Percentiles rank a stretch among this genome's conserved stretches.
Evolutionary conservation across 306 rosid genomes (phyloP).

Genomic region (Herpetospermum pedunculosum): DNA sequence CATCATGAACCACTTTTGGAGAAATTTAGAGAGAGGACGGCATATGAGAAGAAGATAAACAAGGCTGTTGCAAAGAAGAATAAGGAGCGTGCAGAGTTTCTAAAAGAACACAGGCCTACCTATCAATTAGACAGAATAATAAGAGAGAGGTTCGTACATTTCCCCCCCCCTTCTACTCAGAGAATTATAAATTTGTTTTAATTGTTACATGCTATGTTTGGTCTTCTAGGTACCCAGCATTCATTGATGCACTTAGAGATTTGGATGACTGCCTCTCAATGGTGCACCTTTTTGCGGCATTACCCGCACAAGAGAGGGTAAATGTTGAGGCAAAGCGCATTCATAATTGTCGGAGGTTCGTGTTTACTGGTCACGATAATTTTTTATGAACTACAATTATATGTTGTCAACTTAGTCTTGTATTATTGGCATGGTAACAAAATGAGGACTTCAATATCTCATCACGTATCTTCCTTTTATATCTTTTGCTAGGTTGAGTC

Average conservation of each 20-base stretch:
- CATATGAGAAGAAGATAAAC: slow-evolving; percentile 64
- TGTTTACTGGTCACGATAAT: background rate
- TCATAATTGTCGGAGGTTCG: slow-evolving; percentile 69
- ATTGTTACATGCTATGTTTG: no score
- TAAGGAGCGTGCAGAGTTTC: slow-evolving; percentile 45
- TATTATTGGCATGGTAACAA: background rate
- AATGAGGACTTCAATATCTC: no score
- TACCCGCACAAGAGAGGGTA: no score
- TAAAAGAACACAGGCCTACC: slow-evolving; percentile 40
- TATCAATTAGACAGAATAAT: slow-evolving; percentile 57
- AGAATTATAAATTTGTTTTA: background rate
- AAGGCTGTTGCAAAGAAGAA: slow-evolving; percentile 85
- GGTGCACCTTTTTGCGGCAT: no score
- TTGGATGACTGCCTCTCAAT: no score
- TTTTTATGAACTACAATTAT: background rate
- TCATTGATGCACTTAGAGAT: no score
- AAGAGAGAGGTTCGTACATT: slow-evolving; percentile 53
- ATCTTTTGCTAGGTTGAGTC: slow-evolving; percentile 46
- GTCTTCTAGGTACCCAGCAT: no score
- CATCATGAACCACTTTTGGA: slow-evolving; percentile 82
- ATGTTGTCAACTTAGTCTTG: background rate
- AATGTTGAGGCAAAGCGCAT: slow-evolving; percentile 44
- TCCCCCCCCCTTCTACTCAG: background rate
- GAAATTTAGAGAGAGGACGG: slow-evolving; percentile 51
- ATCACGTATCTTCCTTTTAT: background rate